These are phyloP conservation scores for Cyclotella atomus DNA, from an alignment of 108 stramenopile species.

Conservation along the genomic window DNA sequence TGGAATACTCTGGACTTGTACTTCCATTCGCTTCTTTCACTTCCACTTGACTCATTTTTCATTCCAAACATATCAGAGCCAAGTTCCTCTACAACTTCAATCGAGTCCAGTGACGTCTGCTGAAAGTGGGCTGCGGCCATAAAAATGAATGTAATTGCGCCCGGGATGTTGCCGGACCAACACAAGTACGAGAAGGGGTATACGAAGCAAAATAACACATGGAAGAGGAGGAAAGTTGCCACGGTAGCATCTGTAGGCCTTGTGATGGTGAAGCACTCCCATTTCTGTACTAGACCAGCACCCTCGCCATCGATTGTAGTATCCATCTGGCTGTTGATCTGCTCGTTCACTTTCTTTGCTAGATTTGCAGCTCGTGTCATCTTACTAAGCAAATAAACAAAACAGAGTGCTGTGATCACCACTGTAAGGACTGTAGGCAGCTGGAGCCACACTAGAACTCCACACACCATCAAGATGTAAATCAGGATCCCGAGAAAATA, in stretches of 20 bases:
- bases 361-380: not conserved
- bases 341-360: constrained; percentile 1
- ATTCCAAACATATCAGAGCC: not conserved
- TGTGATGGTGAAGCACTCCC: constrained; percentile 18
- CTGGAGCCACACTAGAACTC: constrained; percentile 12
- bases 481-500: constrained; percentile 1
- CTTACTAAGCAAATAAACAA: not conserved
- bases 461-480: constrained; percentile 13
- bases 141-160: constrained; percentile 22
- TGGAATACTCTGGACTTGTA: not conserved
- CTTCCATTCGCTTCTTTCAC: not conserved
- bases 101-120: constrained; percentile 7
- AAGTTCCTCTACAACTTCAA: not conserved
- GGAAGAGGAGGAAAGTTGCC: not conserved
- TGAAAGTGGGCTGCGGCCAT: constrained; percentile 13
- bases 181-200: constrained; percentile 12
- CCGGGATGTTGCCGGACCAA: constrained; percentile 18
- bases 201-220: constrained; percentile 2
- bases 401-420: not conserved
- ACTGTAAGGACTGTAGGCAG: not conserved
- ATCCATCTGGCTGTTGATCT: not conserved
- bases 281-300: constrained; percentile 8
- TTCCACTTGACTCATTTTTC: not conserved
- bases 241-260: not conserved
- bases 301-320: not conserved